Evolutionary conservation across 768 basidiomycete genomes (phyloP).

Genomic region (Trametes gibbosa): DNA sequence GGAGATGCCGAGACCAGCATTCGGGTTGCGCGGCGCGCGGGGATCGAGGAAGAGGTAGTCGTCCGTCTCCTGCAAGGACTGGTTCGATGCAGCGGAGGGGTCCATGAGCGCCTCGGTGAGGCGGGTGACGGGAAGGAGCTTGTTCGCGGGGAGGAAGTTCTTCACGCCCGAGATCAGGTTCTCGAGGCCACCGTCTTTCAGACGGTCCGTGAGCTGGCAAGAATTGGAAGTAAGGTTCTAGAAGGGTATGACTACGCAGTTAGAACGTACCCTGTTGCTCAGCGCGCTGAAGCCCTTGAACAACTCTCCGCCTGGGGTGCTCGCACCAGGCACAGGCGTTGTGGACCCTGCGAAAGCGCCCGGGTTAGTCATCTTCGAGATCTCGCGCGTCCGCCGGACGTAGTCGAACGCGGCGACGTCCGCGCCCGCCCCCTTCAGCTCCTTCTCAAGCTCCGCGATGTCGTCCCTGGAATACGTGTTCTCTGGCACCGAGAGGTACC

Average conservation of each 20-base stretch:
- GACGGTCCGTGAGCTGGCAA: slow-evolving; percentile 80
- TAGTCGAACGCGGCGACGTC: slow-evolving; percentile 87
- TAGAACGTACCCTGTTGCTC: slow-evolving; percentile 70
- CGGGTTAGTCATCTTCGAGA: slow-evolving; percentile 86
- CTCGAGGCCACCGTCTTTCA: slow-evolving; percentile 95
- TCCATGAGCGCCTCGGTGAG: slow-evolving; percentile 98
- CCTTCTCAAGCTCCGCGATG: slow-evolving; percentile 80
- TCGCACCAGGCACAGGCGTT: slow-evolving; percentile 64
- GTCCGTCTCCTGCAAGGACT: slow-evolving; percentile 94
- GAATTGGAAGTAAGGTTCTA: not conserved
- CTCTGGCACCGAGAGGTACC: slow-evolving; percentile 86
- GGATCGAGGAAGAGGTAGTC: slow-evolving; percentile 96
- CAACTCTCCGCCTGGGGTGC: slow-evolving; percentile 77
- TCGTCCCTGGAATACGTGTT: slow-evolving; percentile 85
- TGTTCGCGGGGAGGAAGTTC: slow-evolving; percentile 94
- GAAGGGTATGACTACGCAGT: not conserved
- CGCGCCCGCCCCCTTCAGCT: slow-evolving; percentile 78
- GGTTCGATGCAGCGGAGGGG: slow-evolving; percentile 88
- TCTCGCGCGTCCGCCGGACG: slow-evolving; percentile 86
- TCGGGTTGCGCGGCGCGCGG: slow-evolving; percentile 61
- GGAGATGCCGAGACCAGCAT: slow-evolving; percentile 42
- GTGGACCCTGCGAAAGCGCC: slow-evolving; percentile 55
- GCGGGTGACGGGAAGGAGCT: slow-evolving; percentile 88
- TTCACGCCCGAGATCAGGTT: slow-evolving; percentile 97
- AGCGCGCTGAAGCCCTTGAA: slow-evolving; percentile 93